phyloP scores from a whole-genome alignment of 139 green algal species.

The Edaphochlamys debaryana region DNA sequence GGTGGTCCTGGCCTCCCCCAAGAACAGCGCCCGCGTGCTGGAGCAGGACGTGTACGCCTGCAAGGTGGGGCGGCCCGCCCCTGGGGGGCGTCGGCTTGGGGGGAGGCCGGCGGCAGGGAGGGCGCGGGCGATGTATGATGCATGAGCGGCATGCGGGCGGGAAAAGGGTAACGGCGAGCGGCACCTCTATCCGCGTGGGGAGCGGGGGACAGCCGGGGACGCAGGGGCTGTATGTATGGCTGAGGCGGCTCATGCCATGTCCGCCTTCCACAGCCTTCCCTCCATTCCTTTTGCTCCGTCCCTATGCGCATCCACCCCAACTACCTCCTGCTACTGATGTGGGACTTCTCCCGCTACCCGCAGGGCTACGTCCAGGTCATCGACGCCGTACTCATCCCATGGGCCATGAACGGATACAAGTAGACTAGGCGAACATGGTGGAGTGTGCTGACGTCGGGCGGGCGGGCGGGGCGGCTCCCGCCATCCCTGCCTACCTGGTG shows the following conservation, averaged over 20 bases:
- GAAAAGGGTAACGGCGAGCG: background rate
- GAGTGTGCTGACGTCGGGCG: too few species aligned
- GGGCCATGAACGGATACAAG: conserved; percentile 37
- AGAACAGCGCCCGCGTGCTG: background rate
- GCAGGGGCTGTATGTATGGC: background rate
- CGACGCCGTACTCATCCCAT: conserved; percentile 22
- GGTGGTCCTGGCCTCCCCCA: background rate
- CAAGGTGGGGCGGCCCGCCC: too few species aligned
- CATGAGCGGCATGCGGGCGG: background rate
- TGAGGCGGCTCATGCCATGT: too few species aligned
- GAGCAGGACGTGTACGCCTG: conserved; percentile 31
- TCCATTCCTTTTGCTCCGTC: background rate
- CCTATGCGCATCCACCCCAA: background rate
- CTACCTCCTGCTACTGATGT: background rate
- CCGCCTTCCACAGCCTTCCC: background rate
- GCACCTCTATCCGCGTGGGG: too few species aligned
- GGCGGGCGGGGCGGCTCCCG: too few species aligned
- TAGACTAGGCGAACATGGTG: too few species aligned
- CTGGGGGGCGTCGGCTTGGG: background rate
- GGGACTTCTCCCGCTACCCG: background rate
- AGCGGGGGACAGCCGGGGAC: too few species aligned
- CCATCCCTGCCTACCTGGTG: too few species aligned
- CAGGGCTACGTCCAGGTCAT: conserved; percentile 36
- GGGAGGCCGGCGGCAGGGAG: background rate
- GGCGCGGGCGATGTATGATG: background rate